Percentiles rank a stretch among this genome's conserved stretches.
Conservation (phyloP, 1,284 basidiomycete species). For the Pseudozyma pruni region DNA sequence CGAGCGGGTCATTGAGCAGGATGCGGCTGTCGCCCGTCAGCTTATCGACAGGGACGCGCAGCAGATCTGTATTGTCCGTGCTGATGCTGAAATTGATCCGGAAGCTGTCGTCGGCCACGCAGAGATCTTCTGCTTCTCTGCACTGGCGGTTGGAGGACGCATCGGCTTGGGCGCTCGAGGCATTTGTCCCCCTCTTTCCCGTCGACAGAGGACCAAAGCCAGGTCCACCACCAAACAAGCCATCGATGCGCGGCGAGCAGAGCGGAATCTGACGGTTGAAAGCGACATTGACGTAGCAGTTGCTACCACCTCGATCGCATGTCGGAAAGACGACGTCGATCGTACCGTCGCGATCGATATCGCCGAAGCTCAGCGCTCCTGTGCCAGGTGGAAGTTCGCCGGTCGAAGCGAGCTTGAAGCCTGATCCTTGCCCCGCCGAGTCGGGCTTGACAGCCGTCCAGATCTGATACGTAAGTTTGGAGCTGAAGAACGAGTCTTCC, state of each 20-base stretch:
- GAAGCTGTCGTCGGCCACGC: conserved; percentile 82
- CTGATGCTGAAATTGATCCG: conserved; percentile 77
- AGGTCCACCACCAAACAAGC: conserved; percentile 50
- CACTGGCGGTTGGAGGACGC: conserved; percentile 13
- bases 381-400: conserved; percentile 80
- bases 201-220: conserved; percentile 21
- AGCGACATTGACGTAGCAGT: conserved; percentile 86
- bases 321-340: conserved; percentile 93
- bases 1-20: conserved; percentile 74
- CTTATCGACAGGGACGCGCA: conserved; percentile 76
- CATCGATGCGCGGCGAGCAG: conserved; percentile 71
- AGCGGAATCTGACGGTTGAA: conserved; percentile 91
- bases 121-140: conserved; percentile 81
- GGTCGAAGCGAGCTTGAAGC: conserved; percentile 78
- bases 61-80: conserved; percentile 74
- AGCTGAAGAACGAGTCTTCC: conserved; percentile 63
- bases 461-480: conserved; percentile 78
- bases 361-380: conserved; percentile 86
- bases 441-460: conserved; percentile 73
- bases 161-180: background rate
- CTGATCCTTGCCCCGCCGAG: conserved; percentile 69
- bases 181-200: conserved; percentile 4
- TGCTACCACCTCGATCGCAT: conserved; percentile 73
- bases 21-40: conserved; percentile 73
- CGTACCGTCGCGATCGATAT: conserved; percentile 94